phyloP scores from a whole-genome alignment of 257 asterid species.

The Dorcoceras hygrometricum region DNA sequence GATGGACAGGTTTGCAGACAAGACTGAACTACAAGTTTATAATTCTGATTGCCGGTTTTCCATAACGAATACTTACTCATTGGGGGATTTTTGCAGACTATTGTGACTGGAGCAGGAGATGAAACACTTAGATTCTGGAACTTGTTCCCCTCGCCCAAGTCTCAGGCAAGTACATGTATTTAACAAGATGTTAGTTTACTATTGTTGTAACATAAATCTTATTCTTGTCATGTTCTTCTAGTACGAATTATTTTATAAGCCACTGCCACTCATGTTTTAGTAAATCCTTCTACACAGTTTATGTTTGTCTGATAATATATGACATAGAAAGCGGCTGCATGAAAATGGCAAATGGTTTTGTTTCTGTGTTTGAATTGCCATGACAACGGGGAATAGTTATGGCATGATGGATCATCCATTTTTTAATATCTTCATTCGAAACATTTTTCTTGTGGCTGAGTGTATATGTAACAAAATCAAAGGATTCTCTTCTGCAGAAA shows the following conservation, averaged over 20 bases:
- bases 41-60: background rate
- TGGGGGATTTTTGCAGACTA: conserved; percentile 47
- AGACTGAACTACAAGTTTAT: background rate
- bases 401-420: background rate
- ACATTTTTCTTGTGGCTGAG: background rate
- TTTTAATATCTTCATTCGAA: background rate
- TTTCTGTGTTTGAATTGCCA: background rate
- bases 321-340: background rate
- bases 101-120: conserved; percentile 98
- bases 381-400: background rate
- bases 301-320: no score
- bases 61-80: background rate
- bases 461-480: conserved; percentile 9
- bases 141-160: conserved; percentile 85
- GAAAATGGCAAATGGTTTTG: background rate
- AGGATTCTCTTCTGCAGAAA: conserved; percentile 44
- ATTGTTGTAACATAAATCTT: background rate
- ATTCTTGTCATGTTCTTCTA: background rate
- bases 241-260: background rate
- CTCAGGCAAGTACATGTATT: conserved; percentile 55
- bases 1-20: conserved; percentile 75
- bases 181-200: background rate
- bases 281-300: no score
- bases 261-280: background rate
- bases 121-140: conserved; percentile 98